Evolutionary conservation across 495 filamentous ascomycete genomes (phyloP).

Genomic region (Filosporella fistucella): DNA sequence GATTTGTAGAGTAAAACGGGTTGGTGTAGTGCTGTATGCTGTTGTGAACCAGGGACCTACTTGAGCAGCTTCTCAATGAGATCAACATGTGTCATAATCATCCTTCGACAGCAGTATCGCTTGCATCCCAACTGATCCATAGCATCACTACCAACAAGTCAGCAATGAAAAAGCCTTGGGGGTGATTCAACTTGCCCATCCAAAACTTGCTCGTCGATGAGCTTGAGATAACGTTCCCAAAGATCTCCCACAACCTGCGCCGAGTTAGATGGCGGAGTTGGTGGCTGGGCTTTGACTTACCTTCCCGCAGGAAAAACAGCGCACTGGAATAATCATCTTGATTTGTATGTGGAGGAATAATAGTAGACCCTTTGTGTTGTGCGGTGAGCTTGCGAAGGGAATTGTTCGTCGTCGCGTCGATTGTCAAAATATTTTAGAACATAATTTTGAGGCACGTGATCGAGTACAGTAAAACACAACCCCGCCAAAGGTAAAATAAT

Average conservation of each 20-base stretch:
- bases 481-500: too few species aligned
- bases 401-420: too few species aligned
- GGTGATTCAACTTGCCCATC: slow-evolving; percentile 78
- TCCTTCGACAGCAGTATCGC: slow-evolving; percentile 95
- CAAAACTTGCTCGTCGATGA: slow-evolving; percentile 69
- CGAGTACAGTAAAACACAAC: too few species aligned
- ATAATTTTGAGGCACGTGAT: too few species aligned
- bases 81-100: slow-evolving; percentile 99
- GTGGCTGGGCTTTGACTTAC: slow-evolving; percentile 37
- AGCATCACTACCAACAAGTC: slow-evolving; percentile 58
- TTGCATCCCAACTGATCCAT: slow-evolving; percentile 92
- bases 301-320: slow-evolving; percentile 99
- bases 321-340: slow-evolving; percentile 95
- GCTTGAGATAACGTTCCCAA: slow-evolving; percentile 87
- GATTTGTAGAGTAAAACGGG: too few species aligned
- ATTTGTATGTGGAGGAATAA: not conserved
- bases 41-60: too few species aligned
- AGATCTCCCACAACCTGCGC: slow-evolving; percentile 88
- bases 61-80: slow-evolving; percentile 96
- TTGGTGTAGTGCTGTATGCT: too few species aligned
- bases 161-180: slow-evolving; percentile 15
- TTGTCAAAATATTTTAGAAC: too few species aligned
- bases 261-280: slow-evolving; percentile 14
- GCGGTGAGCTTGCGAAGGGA: too few species aligned
- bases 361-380: too few species aligned